phyloP scores from a whole-genome alignment of 768 basidiomycete species.

The Mycena sanguinolenta region DNA sequence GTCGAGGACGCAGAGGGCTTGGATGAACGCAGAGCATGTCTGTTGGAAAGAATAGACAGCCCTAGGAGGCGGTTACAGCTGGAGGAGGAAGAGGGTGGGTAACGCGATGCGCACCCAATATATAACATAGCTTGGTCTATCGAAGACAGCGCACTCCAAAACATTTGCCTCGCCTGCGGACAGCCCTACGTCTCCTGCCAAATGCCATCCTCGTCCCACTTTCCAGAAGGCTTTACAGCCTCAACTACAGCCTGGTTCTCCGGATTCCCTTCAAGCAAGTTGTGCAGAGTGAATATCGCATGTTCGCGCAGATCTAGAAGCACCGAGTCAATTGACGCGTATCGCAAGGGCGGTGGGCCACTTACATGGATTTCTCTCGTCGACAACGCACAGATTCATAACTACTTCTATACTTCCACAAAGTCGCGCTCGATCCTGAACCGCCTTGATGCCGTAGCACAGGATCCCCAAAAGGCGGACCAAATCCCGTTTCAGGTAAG shows the following conservation, averaged over 20 bases:
- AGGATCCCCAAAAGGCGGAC: conserved; percentile 90
- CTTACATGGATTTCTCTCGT: conserved; percentile 94
- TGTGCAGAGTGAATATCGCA: conserved; percentile 87
- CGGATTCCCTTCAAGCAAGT: conserved; percentile 79
- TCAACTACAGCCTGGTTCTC: conserved; percentile 88
- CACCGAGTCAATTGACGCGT: conserved; percentile 29
- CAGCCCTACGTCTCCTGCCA: conserved; percentile 55
- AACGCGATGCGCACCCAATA: conserved; percentile 24
- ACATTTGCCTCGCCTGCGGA: conserved; percentile 48
- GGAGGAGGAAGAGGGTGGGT: conserved; percentile 65
- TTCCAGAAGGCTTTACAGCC: conserved; percentile 72
- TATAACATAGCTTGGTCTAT: conserved; percentile 29
- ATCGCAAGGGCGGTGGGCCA: conserved; percentile 39
- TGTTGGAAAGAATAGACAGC: conserved; percentile 59
- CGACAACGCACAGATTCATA: conserved; percentile 90
- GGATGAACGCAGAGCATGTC: conserved; percentile 76
- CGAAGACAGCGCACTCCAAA: conserved; percentile 30
- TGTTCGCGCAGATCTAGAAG: conserved; percentile 88
- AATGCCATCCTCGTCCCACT: conserved; percentile 70
- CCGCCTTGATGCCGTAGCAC: conserved; percentile 69
- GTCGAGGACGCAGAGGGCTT: conserved; percentile 79
- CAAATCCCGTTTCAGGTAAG: conserved; percentile 89
- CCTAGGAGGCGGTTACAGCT: conserved; percentile 73
- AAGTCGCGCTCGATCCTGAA: conserved; percentile 81
- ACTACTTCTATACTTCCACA: conserved; percentile 85